These are phyloP conservation scores for Gonium pectorale DNA, from an alignment of 139 green algal species.

Conservation along the genomic window DNA sequence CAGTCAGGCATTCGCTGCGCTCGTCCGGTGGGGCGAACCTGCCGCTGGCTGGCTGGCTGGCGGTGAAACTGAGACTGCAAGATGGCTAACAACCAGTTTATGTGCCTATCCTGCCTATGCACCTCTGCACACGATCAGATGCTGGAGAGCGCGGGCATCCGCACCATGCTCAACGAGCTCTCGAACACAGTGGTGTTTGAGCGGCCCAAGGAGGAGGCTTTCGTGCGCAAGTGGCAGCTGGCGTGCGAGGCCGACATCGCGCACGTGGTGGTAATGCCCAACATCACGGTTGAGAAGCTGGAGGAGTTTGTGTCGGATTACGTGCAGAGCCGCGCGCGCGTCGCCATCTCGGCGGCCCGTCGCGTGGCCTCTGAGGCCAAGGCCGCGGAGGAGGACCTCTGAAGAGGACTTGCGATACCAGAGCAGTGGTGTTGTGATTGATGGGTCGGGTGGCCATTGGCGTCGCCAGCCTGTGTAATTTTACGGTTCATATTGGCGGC, in stretches of 20 bases:
- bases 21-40: too few relatives aligned
- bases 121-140: constrained; percentile 56
- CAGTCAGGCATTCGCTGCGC: too few relatives aligned
- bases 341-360: constrained; percentile 59
- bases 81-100: too few relatives aligned
- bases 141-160: constrained; percentile 81
- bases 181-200: constrained; percentile 96
- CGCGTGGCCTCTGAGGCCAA: constrained; percentile 53
- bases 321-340: constrained; percentile 62
- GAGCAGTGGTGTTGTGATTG: too few relatives aligned
- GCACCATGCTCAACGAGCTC: constrained; percentile 94
- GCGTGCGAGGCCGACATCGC: constrained; percentile 95
- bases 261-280: constrained; percentile 98
- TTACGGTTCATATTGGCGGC: too few relatives aligned
- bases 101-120: too few relatives aligned
- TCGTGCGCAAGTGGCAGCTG: constrained; percentile 96
- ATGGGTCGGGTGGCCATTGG: too few relatives aligned
- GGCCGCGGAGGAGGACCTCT: constrained; percentile 56
- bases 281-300: constrained; percentile 92
- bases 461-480: too few relatives aligned
- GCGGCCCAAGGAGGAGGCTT: constrained; percentile 85
- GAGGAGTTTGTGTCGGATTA: constrained; percentile 88
- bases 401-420: too few relatives aligned
- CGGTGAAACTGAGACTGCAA: too few relatives aligned
- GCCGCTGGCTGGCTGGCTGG: too few relatives aligned